These are phyloP conservation scores for Pistacia atlantica DNA, from an alignment of 345 rosid genomes.

Conservation along the genomic window DNA sequence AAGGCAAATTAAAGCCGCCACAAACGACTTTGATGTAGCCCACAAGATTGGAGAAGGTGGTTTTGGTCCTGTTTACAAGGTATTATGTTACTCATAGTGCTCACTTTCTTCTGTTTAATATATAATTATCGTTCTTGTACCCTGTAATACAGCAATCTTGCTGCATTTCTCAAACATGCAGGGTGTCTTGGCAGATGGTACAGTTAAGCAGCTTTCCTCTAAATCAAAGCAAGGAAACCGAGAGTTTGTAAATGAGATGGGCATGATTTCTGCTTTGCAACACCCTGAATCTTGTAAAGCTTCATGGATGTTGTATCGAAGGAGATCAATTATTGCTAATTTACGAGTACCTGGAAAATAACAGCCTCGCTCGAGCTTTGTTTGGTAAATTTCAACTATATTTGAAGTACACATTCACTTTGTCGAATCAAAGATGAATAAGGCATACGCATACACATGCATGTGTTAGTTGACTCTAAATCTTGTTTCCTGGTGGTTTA, in stretches of 20 bases:
- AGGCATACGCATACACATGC: background rate
- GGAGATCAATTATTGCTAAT: constrained; percentile 59
- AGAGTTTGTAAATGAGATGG: constrained; percentile 64
- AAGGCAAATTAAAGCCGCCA: constrained; percentile 31
- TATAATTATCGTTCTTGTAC: background rate
- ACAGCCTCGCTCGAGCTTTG: constrained; percentile 60
- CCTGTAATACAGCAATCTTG: no score
- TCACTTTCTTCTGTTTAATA: background rate
- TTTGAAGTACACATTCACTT: background rate
- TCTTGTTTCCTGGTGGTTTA: background rate
- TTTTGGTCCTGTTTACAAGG: constrained; percentile 41
- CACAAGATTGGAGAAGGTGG: constrained; percentile 46
- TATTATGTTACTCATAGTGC: background rate
- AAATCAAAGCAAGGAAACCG: constrained; percentile 71
- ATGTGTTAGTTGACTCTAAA: background rate
- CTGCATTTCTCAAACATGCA: no score
- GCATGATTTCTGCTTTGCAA: constrained; percentile 60
- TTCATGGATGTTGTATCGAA: constrained; percentile 71
- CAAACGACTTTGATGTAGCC: constrained; percentile 29
- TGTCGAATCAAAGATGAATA: background rate
- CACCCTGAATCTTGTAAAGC: constrained; percentile 69
- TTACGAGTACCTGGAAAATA: constrained; percentile 73
- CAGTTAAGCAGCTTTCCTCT: constrained; percentile 68
- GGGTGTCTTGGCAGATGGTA: no score
- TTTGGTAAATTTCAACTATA: constrained; percentile 44